Conservation (phyloP, 2,329 filamentous ascomycete species). For the Fusarium odoratissimum region DNA sequence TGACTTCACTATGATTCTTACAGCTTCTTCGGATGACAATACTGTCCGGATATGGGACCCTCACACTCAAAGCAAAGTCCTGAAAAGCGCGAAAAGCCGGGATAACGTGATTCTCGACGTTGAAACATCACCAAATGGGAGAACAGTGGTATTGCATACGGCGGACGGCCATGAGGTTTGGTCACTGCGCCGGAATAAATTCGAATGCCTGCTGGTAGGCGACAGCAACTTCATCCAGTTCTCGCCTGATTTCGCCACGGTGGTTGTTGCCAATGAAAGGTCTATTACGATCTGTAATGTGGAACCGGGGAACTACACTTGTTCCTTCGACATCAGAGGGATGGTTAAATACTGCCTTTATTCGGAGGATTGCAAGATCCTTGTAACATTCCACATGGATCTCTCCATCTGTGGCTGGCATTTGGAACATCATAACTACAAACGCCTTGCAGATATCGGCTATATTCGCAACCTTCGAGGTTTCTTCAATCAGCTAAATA, state of each 20-base stretch:
- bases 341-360: neutral
- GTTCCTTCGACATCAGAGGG: fast-evolving
- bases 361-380: neutral
- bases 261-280: fast-evolving
- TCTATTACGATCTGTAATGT: neutral
- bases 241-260: fast-evolving
- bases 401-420: fast-evolving
- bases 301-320: fast-evolving
- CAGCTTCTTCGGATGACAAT: neutral
- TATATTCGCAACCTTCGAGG: fast-evolving
- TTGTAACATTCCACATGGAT: fast-evolving
- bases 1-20: neutral
- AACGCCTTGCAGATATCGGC: fast-evolving
- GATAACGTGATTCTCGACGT: fast-evolving
- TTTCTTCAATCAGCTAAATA: fast-evolving
- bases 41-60: neutral
- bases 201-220: fast-evolving
- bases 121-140: neutral
- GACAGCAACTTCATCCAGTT: fast-evolving
- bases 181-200: fast-evolving
- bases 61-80: fast-evolving
- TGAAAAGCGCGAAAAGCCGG: fast-evolving
- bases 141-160: fast-evolving
- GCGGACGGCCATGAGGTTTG: fast-evolving
- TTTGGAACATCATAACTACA: neutral